A percentile compares a stretch with the other conserved stretches of the same genome.
Evolutionary conservation across 805 yeast genomes (phyloP).

Genomic region (Candida incommunis): DNA sequence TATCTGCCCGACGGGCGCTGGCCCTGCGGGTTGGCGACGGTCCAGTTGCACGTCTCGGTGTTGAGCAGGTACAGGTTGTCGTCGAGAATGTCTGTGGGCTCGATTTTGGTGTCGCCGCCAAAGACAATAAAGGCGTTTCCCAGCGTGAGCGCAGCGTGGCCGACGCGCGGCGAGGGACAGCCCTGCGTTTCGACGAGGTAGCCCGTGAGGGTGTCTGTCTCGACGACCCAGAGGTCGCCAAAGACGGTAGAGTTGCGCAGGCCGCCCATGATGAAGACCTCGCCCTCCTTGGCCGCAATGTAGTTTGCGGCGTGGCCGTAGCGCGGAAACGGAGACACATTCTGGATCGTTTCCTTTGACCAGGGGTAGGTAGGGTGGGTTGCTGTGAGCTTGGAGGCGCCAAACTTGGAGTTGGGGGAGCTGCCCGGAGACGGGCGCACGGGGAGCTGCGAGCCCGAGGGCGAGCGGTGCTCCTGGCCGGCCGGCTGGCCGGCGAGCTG

Average conservation of each 20-base stretch:
- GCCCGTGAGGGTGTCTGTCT: conserved; percentile 31
- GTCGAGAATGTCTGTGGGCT: conserved; percentile 61
- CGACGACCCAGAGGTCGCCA: conserved; percentile 89
- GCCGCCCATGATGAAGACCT: conserved; percentile 87
- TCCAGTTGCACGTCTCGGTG: conserved; percentile 65
- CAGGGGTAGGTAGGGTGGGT: conserved; percentile 15
- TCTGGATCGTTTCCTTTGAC: conserved; percentile 19
- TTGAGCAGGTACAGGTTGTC: conserved; percentile 81
- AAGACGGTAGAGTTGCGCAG: conserved; percentile 81
- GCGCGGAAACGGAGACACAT: conserved; percentile 78
- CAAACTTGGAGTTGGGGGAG: background rate
- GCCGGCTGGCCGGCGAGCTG: background rate
- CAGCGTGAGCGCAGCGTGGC: conserved; percentile 81
- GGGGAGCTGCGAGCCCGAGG: background rate
- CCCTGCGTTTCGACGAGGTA: conserved; percentile 60
- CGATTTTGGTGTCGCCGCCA: conserved; percentile 86
- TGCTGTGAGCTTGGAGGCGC: background rate
- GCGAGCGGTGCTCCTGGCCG: background rate
- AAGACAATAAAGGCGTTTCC: conserved; percentile 92
- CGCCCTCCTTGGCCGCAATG: conserved; percentile 63
- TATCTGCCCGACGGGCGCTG: conserved; percentile 81
- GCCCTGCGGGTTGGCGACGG: conserved; percentile 60
- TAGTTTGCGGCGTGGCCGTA: conserved; percentile 83
- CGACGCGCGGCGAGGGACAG: conserved; percentile 91
- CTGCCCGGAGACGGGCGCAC: background rate